Evolutionary conservation across 495 filamentous ascomycete species (phyloP).

Genomic region (Cudoniella acicularis): DNA sequence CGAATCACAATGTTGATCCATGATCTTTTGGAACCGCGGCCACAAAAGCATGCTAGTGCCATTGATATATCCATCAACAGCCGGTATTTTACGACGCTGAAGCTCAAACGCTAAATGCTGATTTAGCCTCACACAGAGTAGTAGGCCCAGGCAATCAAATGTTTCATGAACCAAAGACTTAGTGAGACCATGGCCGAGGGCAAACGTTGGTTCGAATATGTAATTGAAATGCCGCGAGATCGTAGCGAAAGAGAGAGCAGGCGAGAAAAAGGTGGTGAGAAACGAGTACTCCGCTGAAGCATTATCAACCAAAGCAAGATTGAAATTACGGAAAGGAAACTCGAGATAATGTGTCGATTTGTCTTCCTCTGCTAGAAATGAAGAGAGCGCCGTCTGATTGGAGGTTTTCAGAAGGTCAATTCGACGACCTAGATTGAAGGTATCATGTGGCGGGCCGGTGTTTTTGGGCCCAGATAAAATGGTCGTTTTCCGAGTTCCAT

Average conservation of each 20-base stretch:
- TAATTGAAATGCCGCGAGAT: conserved; percentile 65
- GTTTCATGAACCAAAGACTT: conserved; percentile 71
- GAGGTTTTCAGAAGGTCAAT: conserved; percentile 70
- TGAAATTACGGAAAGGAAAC: conserved; percentile 87
- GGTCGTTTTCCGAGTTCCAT: conserved; percentile 55
- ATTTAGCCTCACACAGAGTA: conserved; percentile 89
- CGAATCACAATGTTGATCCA: conserved; percentile 89
- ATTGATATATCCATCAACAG: conserved; percentile 88
- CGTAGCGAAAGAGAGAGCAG: conserved; percentile 49
- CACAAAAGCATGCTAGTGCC: conserved; percentile 92
- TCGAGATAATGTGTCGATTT: conserved; percentile 82
- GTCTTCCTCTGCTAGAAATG: conserved; percentile 86
- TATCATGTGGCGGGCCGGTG: conserved; percentile 70
- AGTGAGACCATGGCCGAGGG: conserved; percentile 71
- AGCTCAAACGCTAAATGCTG: conserved; percentile 91
- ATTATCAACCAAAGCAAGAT: conserved; percentile 90
- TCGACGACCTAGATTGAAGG: conserved; percentile 82
- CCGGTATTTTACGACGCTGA: conserved; percentile 84
- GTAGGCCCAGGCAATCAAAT: conserved; percentile 77
- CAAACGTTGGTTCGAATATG: conserved; percentile 82
- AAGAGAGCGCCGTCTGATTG: conserved; percentile 68
- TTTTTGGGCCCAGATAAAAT: conserved; percentile 34
- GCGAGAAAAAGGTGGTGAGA: conserved; percentile 81
- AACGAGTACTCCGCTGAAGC: conserved; percentile 94
- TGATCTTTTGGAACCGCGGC: conserved; percentile 90